Percentiles rank a stretch among this genome's conserved stretches.
Evolutionary conservation across 805 yeast genomes (phyloP).

Genomic region (Kodamaea sagamina): DNA sequence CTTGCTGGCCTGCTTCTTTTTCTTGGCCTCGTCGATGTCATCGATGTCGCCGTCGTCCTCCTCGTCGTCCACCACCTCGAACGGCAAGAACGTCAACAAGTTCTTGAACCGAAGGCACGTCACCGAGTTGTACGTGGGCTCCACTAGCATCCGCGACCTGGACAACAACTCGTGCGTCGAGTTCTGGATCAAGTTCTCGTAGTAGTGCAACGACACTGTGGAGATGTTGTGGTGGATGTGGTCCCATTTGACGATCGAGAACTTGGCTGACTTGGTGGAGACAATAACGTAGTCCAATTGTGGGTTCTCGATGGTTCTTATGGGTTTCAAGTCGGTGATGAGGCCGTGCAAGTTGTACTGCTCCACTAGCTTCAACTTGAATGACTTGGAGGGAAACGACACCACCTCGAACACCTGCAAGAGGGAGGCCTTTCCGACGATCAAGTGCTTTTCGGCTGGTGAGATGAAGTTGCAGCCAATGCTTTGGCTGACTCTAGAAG

Average conservation of each 20-base stretch:
- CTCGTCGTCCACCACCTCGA: slow-evolving; percentile 45
- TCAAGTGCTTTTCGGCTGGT: slow-evolving; percentile 50
- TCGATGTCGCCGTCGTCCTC: slow-evolving; percentile 43
- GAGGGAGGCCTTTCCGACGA: slow-evolving; percentile 69
- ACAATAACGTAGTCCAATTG: slow-evolving; percentile 61
- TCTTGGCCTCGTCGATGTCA: slow-evolving; percentile 15
- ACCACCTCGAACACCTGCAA: slow-evolving; percentile 60
- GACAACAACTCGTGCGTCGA: slow-evolving; percentile 45
- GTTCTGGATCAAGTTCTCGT: slow-evolving; percentile 66
- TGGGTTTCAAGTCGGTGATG: slow-evolving; percentile 55
- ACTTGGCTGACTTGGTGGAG: slow-evolving; percentile 72
- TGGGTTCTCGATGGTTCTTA: slow-evolving; percentile 50
- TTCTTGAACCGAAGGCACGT: slow-evolving; percentile 65
- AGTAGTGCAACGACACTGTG: slow-evolving; percentile 82
- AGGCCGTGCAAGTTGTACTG: slow-evolving; percentile 75
- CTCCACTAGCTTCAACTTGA: slow-evolving; percentile 41
- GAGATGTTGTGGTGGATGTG: slow-evolving; percentile 49
- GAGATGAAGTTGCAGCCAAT: slow-evolving; percentile 53
- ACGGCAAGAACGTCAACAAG: slow-evolving; percentile 70
- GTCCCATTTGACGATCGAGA: slow-evolving; percentile 78
- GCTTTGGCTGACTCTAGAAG: slow-evolving; percentile 69
- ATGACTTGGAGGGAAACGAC: slow-evolving; percentile 22
- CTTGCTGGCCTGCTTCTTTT: background rate
- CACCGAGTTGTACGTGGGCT: slow-evolving; percentile 57
- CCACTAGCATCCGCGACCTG: slow-evolving; percentile 54